Percentiles rank a stretch among this genome's conserved stretches.
Evolutionary conservation across 2,329 filamentous ascomycete species (phyloP).

Genomic region (Pseudocercospora musae): DNA sequence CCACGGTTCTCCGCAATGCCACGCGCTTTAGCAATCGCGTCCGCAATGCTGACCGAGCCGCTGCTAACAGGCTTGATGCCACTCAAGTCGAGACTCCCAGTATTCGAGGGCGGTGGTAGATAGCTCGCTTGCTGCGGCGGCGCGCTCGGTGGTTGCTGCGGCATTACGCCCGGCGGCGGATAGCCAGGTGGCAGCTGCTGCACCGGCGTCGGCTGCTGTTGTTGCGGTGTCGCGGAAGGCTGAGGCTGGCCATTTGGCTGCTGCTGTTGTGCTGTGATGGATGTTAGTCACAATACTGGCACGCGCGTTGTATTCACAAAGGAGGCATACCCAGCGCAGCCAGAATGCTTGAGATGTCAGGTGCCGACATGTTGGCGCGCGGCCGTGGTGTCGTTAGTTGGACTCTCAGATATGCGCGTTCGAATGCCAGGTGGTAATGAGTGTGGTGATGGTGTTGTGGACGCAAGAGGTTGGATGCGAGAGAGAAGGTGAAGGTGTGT

Average conservation of each 20-base stretch:
- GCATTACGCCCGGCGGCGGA: slow-evolving; percentile 37
- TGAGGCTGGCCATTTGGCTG: slow-evolving; percentile 34
- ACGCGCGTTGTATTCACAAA: neutral
- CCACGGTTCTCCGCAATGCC: slow-evolving; percentile 78
- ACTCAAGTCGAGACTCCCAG: slow-evolving; percentile 76
- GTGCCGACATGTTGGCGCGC: slow-evolving; percentile 39
- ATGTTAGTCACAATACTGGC: slow-evolving; percentile 1
- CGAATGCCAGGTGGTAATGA: neutral
- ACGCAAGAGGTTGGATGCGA: neutral
- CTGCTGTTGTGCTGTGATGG: slow-evolving; percentile 12
- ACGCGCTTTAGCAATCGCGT: slow-evolving; percentile 80
- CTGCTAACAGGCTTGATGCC: slow-evolving; percentile 74
- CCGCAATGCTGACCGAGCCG: slow-evolving; percentile 77
- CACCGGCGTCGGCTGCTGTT: slow-evolving; percentile 42
- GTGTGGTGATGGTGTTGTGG: neutral
- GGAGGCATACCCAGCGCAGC: slow-evolving; percentile 46
- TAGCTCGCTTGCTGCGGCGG: slow-evolving; percentile 29
- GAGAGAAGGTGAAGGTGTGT: slow-evolving; percentile 4
- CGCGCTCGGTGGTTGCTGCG: slow-evolving; percentile 37
- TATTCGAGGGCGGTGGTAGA: slow-evolving; percentile 66
- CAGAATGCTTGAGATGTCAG: slow-evolving; percentile 51
- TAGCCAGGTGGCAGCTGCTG: slow-evolving; percentile 44
- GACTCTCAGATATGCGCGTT: neutral
- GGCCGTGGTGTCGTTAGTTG: neutral
- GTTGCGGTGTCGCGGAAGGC: slow-evolving; percentile 47